Percentiles rank a stretch among this genome's conserved stretches.
These are phyloP conservation scores for Xylaria sp. DNA, from an alignment of 2,329 filamentous ascomycete genomes.

Conservation along the genomic window DNA sequence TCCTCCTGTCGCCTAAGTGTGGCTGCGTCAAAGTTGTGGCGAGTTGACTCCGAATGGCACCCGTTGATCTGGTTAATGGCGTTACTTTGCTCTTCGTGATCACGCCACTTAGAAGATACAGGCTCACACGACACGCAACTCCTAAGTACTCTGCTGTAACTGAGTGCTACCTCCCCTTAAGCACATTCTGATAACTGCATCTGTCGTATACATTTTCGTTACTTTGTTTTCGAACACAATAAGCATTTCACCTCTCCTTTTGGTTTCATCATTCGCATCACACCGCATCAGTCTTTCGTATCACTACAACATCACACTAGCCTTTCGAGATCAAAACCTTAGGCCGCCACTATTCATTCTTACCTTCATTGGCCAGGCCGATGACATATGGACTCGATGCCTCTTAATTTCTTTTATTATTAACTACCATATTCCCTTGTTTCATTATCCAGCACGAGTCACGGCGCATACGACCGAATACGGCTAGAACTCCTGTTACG, in stretches of 20 bases:
- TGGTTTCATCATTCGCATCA: conserved; percentile 24
- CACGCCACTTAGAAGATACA: conserved; percentile 8
- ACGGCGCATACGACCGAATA: conserved; percentile 47
- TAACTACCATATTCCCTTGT: conserved; percentile 37
- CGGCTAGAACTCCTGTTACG: conserved; percentile 44
- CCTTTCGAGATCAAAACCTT: conserved; percentile 11
- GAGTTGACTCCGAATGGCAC: conserved; percentile 14
- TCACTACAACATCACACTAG: background rate
- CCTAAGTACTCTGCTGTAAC: background rate
- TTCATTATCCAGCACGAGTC: conserved; percentile 44
- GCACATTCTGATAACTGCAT: conserved; percentile 22
- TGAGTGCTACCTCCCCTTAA: background rate
- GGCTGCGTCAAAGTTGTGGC: conserved; percentile 21
- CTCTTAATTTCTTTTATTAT: conserved; percentile 32
- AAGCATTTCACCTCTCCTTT: conserved; percentile 24
- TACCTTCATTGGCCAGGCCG: conserved; percentile 10
- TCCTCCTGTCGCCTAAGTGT: conserved; percentile 47
- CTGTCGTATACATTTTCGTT: conserved; percentile 20
- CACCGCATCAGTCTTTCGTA: conserved; percentile 22
- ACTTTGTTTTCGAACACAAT: conserved; percentile 16
- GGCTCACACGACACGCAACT: conserved; percentile 2
- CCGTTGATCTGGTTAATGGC: conserved; percentile 9
- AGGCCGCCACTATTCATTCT: conserved; percentile 4
- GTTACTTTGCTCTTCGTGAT: conserved; percentile 10
- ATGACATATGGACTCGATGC: conserved; percentile 18